These are phyloP conservation scores for Diaporthe sp. DNA, from an alignment of 2,329 filamentous ascomycete genomes.

Conservation along the genomic window DNA sequence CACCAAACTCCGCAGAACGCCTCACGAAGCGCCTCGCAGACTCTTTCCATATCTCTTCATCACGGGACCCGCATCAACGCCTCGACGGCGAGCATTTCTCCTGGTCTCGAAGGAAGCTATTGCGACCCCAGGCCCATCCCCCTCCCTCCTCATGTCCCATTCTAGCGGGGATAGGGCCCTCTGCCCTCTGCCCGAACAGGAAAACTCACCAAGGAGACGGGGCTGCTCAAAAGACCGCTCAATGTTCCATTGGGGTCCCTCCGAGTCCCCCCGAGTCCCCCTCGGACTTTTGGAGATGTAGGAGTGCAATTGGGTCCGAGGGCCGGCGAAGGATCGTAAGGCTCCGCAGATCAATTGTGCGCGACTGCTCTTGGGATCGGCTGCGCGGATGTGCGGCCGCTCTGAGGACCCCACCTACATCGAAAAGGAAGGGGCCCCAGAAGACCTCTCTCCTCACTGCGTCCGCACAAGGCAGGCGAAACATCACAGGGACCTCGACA, in stretches of 20 bases:
- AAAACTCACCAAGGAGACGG: neutral
- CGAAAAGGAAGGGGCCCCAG: neutral
- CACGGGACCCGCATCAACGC: neutral
- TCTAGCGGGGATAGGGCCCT: neutral
- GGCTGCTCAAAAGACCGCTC: neutral
- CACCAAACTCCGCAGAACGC: neutral
- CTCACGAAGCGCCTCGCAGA: constrained; percentile 14
- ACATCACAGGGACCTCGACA: neutral
- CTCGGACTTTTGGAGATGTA: constrained; percentile 13
- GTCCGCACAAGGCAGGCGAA: neutral
- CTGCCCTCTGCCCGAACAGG: neutral
- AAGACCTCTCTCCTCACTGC: neutral
- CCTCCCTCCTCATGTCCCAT: neutral
- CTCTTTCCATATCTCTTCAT: constrained; percentile 2
- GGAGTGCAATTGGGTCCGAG: constrained; percentile 13
- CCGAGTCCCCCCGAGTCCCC: no score
- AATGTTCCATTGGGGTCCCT: neutral
- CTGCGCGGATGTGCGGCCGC: constrained; percentile 18
- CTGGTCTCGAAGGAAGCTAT: neutral
- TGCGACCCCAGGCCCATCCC: neutral
- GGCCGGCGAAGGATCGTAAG: constrained; percentile 20
- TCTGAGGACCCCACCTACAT: neutral
- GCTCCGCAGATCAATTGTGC: constrained; percentile 25
- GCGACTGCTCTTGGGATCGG: neutral
- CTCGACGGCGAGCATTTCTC: neutral